Conservation (phyloP, 768 basidiomycete genomes). For the Cystofilobasidium bisporidii region DNA sequence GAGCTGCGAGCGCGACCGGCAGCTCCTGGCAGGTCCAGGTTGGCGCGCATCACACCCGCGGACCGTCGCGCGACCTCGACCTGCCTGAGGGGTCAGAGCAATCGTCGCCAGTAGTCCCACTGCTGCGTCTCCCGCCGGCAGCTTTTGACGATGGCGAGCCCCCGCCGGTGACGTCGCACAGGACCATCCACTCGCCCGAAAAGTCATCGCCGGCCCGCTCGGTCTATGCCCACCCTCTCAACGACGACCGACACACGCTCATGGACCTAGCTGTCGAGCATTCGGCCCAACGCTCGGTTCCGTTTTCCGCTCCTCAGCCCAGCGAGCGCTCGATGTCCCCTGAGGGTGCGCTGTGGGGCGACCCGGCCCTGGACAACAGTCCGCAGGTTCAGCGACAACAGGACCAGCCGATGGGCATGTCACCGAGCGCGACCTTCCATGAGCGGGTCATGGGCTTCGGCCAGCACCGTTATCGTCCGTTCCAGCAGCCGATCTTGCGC, state of each 20-base stretch:
- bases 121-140: no score
- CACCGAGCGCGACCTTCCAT: no score
- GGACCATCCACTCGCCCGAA: background rate
- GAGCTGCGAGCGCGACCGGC: no score
- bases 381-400: no score
- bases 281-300: background rate
- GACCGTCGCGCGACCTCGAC: no score
- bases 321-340: background rate
- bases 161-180: background rate
- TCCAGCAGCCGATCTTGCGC: background rate
- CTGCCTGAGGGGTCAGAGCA: no score
- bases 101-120: no score
- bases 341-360: background rate
- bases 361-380: background rate
- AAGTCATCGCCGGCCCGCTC: background rate
- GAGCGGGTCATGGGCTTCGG: no score
- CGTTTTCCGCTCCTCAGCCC: background rate
- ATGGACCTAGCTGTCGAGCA: background rate
- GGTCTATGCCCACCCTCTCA: background rate
- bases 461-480: background rate
- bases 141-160: no score
- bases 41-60: no score
- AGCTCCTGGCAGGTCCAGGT: no score
- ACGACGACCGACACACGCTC: background rate
- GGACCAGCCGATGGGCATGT: no score